Evolutionary conservation across 352 stramenopile species (phyloP).

Genomic region (Pythium coloratum): DNA sequence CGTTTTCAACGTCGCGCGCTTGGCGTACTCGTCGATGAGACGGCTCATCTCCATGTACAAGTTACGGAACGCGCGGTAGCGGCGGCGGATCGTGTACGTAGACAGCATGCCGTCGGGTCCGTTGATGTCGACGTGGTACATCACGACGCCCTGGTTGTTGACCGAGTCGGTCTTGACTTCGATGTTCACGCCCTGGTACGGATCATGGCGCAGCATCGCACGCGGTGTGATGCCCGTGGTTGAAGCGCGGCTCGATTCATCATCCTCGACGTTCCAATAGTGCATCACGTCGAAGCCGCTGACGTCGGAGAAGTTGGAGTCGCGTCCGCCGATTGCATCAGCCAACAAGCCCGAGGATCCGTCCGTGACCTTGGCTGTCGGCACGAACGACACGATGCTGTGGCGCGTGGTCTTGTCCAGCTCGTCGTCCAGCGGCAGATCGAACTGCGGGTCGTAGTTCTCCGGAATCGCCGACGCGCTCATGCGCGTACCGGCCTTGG

Average conservation of each 20-base stretch:
- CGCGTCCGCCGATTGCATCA: conserved; percentile 25
- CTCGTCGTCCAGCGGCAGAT: conserved; percentile 30
- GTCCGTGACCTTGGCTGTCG: conserved; percentile 29
- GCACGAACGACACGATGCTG: conserved; percentile 55
- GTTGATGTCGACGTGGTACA: conserved; percentile 90
- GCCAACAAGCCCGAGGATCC: not conserved
- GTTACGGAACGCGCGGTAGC: conserved; percentile 81
- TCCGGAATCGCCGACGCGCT: conserved; percentile 59
- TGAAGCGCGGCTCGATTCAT: conserved; percentile 29
- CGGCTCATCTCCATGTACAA: conserved; percentile 65
- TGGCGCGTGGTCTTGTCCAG: conserved; percentile 51
- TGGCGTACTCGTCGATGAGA: conserved; percentile 46
- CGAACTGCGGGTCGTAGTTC: conserved; percentile 43
- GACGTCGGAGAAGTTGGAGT: conserved; percentile 66
- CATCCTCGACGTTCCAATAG: conserved; percentile 51
- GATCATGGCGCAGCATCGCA: conserved; percentile 34
- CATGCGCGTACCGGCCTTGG: conserved; percentile 35
- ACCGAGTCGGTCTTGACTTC: conserved; percentile 58
- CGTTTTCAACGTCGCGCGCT: conserved; percentile 8
- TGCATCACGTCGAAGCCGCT: conserved; percentile 60
- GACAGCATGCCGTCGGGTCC: conserved; percentile 69
- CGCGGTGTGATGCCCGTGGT: conserved; percentile 34
- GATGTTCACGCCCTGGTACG: conserved; percentile 65
- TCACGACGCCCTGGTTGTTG: conserved; percentile 61
- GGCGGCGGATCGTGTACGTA: conserved; percentile 84